Conservation (phyloP, 768 basidiomycete genomes). For the Psilocybe tampanensis region DNA sequence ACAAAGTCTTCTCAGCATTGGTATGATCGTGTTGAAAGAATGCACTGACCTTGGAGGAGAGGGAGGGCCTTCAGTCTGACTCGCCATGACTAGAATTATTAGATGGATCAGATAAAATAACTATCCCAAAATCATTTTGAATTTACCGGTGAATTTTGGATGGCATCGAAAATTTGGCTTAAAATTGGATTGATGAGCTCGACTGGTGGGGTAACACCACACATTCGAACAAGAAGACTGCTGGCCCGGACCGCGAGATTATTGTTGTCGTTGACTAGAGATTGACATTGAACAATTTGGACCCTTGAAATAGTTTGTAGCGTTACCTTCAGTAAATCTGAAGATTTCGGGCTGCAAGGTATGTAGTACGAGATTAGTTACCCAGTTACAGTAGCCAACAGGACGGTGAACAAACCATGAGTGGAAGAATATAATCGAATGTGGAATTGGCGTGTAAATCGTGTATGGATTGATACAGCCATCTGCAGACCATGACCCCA, state of each 20-base stretch:
- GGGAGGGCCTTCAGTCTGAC: conserved; percentile 87
- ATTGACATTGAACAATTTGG: background rate
- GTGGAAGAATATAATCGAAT: conserved; percentile 81
- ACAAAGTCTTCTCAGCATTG: background rate
- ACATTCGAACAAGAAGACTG: conserved; percentile 78
- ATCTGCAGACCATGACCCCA: conserved; percentile 71
- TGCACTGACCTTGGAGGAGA: conserved; percentile 66
- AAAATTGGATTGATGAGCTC: conserved; percentile 70
- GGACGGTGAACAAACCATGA: conserved; percentile 57
- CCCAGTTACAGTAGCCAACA: conserved; percentile 3
- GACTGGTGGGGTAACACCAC: conserved; percentile 79
- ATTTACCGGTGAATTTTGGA: conserved; percentile 73
- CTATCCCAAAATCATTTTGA: background rate
- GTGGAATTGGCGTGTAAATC: conserved; percentile 75
- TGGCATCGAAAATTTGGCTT: conserved; percentile 73
- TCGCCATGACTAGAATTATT: conserved; percentile 70
- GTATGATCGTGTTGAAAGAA: background rate
- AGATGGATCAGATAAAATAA: background rate
- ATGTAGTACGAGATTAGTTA: background rate
- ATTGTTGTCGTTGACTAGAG: conserved; percentile 66
- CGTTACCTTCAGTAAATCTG: conserved; percentile 70
- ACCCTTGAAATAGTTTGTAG: background rate
- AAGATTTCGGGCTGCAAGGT: conserved; percentile 65
- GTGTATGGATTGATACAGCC: conserved; percentile 75
- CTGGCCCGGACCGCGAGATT: conserved; percentile 69